A percentile compares a stretch with the other conserved stretches of the same genome.
phyloP scores from a whole-genome alignment of 768 basidiomycete genomes.

The Baorangia bicolor region DNA sequence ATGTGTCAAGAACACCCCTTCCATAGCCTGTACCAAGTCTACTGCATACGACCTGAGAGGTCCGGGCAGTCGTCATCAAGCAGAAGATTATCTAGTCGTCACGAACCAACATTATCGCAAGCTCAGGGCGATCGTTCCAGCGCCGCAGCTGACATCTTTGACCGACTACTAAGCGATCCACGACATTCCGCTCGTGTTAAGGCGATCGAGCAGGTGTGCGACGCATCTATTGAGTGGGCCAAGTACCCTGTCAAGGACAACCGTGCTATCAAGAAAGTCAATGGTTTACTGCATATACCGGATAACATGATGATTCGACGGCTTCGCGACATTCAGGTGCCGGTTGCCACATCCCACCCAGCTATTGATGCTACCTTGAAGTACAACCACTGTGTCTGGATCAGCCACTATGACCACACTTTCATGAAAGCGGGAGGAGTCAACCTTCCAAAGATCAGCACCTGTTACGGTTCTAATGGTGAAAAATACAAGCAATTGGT shows the following conservation, averaged over 20 bases:
- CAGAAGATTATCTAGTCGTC: slow-evolving; percentile 49
- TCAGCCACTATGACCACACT: slow-evolving; percentile 54
- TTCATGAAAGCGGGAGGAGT: slow-evolving; percentile 75
- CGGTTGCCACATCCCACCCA: slow-evolving; percentile 74
- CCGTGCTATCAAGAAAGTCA: slow-evolving; percentile 20
- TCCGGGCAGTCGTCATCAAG: slow-evolving; percentile 19
- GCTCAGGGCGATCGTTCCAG: slow-evolving; percentile 55
- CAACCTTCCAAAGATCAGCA: slow-evolving; percentile 78
- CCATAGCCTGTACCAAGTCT: slow-evolving; percentile 89
- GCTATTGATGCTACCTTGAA: slow-evolving; percentile 66
- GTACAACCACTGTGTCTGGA: slow-evolving; percentile 72
- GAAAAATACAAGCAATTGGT: slow-evolving; percentile 76
- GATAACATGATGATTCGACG: slow-evolving; percentile 42
- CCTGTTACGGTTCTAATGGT: slow-evolving; percentile 69
- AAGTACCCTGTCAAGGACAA: slow-evolving; percentile 51
- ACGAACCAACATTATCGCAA: slow-evolving; percentile 36
- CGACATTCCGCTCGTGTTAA: slow-evolving; percentile 39
- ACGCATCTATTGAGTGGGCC: slow-evolving; percentile 74
- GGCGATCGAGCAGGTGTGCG: slow-evolving; percentile 59
- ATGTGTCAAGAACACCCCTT: slow-evolving; percentile 93
- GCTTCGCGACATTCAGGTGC: slow-evolving; percentile 62
- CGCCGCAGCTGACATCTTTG: slow-evolving; percentile 65
- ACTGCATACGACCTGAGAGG: slow-evolving; percentile 57
- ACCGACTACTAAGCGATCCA: slow-evolving; percentile 48
- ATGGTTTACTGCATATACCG: slow-evolving; percentile 44